A percentile compares a stretch with the other conserved stretches of the same genome.
Evolutionary conservation across 2,329 filamentous ascomycete genomes (phyloP).

Genomic region (Biscogniauxia mediterranea): DNA sequence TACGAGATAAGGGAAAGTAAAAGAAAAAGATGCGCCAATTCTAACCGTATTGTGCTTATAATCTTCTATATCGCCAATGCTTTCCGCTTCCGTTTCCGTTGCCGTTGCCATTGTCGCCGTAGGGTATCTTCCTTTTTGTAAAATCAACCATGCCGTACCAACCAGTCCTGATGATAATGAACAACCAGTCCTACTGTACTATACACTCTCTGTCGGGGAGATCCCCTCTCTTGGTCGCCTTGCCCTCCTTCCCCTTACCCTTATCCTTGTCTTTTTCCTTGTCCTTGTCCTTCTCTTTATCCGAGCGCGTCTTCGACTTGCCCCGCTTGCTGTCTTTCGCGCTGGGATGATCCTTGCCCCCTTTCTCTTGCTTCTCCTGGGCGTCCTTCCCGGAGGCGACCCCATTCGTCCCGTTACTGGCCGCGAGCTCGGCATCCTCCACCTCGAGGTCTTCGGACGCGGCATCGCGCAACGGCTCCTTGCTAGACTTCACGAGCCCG

Average conservation of each 20-base stretch:
- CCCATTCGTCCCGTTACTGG: constrained; percentile 8
- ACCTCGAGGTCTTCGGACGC: constrained; percentile 22
- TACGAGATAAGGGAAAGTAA: not conserved
- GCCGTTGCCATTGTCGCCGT: not conserved
- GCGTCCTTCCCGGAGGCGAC: constrained; percentile 8
- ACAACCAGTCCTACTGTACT: constrained; percentile 25
- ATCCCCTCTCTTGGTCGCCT: constrained; percentile 14
- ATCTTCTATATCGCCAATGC: constrained; percentile 1
- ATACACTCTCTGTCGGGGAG: constrained; percentile 33
- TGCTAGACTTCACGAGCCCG: constrained; percentile 51
- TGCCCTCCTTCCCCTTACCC: constrained; percentile 26
- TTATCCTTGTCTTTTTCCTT: constrained; percentile 11
- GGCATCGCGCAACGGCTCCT: constrained; percentile 43
- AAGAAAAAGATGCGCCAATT: not conserved
- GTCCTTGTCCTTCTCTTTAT: constrained; percentile 17
- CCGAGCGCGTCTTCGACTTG: constrained; percentile 1
- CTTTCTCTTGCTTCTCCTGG: constrained; percentile 20
- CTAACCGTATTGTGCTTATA: not conserved
- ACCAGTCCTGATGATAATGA: not conserved
- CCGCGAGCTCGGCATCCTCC: constrained; percentile 24
- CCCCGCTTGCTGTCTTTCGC: constrained; percentile 16
- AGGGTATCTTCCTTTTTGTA: constrained; percentile 11
- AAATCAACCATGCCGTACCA: not conserved
- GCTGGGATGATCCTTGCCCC: constrained; percentile 1
- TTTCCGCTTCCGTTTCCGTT: not conserved